Evolutionary conservation across 2,329 filamentous ascomycete species (phyloP).

Genomic region (Corniculantispora saksenae): DNA sequence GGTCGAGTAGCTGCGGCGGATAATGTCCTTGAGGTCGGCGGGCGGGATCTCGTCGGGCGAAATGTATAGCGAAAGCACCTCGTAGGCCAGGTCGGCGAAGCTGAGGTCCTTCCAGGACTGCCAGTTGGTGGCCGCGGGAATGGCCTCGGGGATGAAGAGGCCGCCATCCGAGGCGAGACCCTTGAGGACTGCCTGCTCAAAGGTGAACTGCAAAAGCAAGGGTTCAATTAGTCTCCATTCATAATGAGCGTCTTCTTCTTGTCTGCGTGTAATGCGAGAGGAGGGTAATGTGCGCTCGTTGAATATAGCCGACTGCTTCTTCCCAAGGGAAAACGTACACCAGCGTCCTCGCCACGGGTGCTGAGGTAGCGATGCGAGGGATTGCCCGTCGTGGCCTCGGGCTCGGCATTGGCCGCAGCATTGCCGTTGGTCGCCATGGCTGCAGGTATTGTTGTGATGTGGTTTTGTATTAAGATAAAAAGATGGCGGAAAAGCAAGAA

Average conservation of each 20-base stretch:
- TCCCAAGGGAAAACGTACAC: constrained; percentile 36
- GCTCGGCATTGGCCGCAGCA: constrained; percentile 32
- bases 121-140: constrained; percentile 59
- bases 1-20: constrained; percentile 82
- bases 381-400: constrained; percentile 38
- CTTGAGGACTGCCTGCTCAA: constrained; percentile 88
- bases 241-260: not conserved
- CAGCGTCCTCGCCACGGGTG: constrained; percentile 52
- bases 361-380: constrained; percentile 52
- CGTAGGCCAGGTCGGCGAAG: constrained; percentile 79
- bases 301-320: not conserved
- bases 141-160: constrained; percentile 83
- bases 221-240: constrained; percentile 16
- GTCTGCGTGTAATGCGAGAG: not conserved
- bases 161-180: constrained; percentile 85
- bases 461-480: too few species aligned
- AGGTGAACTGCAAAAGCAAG: constrained; percentile 64
- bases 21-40: constrained; percentile 78
- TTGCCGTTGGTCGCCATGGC: constrained; percentile 46
- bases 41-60: constrained; percentile 79
- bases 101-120: constrained; percentile 75
- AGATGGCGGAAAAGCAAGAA: not conserved
- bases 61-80: constrained; percentile 87
- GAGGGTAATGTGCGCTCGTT: not conserved
- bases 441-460: not conserved